phyloP scores from a whole-genome alignment of 1,284 basidiomycete species.

The Microstroma glucosiphilum region DNA sequence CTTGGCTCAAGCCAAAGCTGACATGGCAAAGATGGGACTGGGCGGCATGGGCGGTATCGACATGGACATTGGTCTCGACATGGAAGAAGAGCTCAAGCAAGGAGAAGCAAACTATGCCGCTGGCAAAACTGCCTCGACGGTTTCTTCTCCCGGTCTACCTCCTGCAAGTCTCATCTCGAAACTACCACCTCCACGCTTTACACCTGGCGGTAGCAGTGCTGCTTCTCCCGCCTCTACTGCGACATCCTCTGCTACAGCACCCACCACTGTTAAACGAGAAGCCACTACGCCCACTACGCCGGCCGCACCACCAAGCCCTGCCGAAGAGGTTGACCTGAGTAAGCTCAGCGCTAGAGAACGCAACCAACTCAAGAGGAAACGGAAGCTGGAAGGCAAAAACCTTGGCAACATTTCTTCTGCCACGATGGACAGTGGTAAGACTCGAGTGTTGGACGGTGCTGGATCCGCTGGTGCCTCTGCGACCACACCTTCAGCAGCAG shows the following conservation, averaged over 20 bases:
- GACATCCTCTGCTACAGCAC: background rate
- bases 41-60: conserved; percentile 73
- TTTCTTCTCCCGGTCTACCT: background rate
- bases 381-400: conserved; percentile 68
- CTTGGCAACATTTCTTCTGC: background rate
- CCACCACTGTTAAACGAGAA: conserved; percentile 1
- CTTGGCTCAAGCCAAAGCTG: conserved; percentile 73
- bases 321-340: conserved; percentile 39
- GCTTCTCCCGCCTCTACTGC: background rate
- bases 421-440: conserved; percentile 15
- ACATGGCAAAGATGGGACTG: conserved; percentile 60
- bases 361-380: conserved; percentile 82
- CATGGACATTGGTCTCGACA: conserved; percentile 58
- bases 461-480: conserved; percentile 9
- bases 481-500: conserved; percentile 44
- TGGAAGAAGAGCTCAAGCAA: conserved; percentile 46
- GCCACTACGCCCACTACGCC: background rate
- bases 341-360: conserved; percentile 65
- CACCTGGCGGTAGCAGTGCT: background rate
- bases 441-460: conserved; percentile 54
- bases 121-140: background rate
- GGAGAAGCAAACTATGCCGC: background rate
- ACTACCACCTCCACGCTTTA: conserved; percentile 2
- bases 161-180: background rate
- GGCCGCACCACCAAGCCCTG: conserved; percentile 2